Evolutionary conservation across 1,139 yeast species (phyloP).

Genomic region (Starmera stellimalicola): DNA sequence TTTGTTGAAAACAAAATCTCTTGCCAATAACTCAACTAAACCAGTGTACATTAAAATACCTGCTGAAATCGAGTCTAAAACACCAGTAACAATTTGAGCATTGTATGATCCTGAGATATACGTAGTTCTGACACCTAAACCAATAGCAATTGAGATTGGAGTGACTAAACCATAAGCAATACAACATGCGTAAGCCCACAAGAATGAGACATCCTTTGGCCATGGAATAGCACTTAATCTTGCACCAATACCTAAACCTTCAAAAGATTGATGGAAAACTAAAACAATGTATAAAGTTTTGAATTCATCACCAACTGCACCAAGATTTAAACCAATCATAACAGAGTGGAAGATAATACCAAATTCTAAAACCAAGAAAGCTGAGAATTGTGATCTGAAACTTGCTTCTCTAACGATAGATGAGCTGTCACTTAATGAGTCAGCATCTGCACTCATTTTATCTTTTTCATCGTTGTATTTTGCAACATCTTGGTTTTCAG

Average conservation of each 20-base stretch:
- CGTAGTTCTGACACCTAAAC: slow-evolving; percentile 57
- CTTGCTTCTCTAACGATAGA: slow-evolving; percentile 1
- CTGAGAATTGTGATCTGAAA: slow-evolving; percentile 26
- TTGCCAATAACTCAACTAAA: slow-evolving; percentile 70
- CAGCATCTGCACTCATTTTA: neutral
- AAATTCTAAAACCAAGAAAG: slow-evolving; percentile 53
- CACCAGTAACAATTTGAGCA: slow-evolving; percentile 57
- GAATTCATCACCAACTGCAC: slow-evolving; percentile 61
- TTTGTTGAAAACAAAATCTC: slow-evolving; percentile 59
- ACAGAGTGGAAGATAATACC: slow-evolving; percentile 67
- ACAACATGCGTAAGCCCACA: slow-evolving; percentile 47
- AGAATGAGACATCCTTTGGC: slow-evolving; percentile 34
- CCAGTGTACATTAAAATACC: slow-evolving; percentile 74
- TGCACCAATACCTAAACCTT: slow-evolving; percentile 77
- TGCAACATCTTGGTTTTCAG: slow-evolving; percentile 1
- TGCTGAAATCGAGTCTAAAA: slow-evolving; percentile 65
- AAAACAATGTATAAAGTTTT: slow-evolving; percentile 59
- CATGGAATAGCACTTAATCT: slow-evolving; percentile 59
- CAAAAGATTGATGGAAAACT: slow-evolving; percentile 76
- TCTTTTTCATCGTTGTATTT: slow-evolving; percentile 5
- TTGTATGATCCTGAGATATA: slow-evolving; percentile 51
- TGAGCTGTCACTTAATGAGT: neutral
- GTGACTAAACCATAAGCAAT: slow-evolving; percentile 56
- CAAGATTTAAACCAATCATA: slow-evolving; percentile 57
- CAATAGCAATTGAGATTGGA: slow-evolving; percentile 70